Conservation (phyloP, 495 filamentous ascomycete genomes). For the Penicillium coffeae region DNA sequence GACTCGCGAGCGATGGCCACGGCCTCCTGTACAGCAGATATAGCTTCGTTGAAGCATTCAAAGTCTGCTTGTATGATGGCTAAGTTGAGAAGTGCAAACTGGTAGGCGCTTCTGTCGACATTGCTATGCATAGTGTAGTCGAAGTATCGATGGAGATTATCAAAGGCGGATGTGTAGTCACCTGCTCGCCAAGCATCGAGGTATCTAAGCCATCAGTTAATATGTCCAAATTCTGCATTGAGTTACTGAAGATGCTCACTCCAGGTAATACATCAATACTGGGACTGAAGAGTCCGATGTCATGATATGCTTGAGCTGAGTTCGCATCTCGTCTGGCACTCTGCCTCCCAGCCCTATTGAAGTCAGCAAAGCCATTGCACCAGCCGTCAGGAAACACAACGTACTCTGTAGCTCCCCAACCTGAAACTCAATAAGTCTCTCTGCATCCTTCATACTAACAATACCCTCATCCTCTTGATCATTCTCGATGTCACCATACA, state of each 20-base stretch:
- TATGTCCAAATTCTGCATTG: too few species aligned
- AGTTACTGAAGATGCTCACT: conserved; percentile 53
- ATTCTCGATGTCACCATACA: conserved; percentile 59
- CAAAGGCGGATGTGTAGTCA: conserved; percentile 85
- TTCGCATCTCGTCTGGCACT: conserved; percentile 64
- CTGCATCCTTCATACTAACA: conserved; percentile 78
- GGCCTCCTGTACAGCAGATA: conserved; percentile 88
- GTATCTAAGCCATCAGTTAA: conserved; percentile 59
- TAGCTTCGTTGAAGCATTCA: conserved; percentile 85
- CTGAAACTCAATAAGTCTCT: conserved; percentile 81
- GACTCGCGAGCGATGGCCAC: conserved; percentile 89
- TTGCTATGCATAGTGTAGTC: conserved; percentile 90
- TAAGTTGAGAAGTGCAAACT: conserved; percentile 92
- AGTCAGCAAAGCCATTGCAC: conserved; percentile 21
- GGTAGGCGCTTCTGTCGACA: conserved; percentile 80
- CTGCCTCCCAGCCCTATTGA: conserved; percentile 58
- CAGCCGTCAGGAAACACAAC: conserved; percentile 10
- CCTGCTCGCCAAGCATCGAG: conserved; percentile 88
- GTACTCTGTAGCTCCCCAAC: conserved; percentile 80
- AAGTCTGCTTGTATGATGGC: conserved; percentile 95
- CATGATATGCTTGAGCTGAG: conserved; percentile 63
- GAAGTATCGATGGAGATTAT: conserved; percentile 91
- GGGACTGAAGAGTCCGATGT: conserved; percentile 62
- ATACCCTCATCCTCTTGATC: conserved; percentile 38
- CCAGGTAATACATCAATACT: conserved; percentile 72